phyloP scores from a whole-genome alignment of 2,329 filamentous ascomycete genomes.

The Cladorrhinum sp. region DNA sequence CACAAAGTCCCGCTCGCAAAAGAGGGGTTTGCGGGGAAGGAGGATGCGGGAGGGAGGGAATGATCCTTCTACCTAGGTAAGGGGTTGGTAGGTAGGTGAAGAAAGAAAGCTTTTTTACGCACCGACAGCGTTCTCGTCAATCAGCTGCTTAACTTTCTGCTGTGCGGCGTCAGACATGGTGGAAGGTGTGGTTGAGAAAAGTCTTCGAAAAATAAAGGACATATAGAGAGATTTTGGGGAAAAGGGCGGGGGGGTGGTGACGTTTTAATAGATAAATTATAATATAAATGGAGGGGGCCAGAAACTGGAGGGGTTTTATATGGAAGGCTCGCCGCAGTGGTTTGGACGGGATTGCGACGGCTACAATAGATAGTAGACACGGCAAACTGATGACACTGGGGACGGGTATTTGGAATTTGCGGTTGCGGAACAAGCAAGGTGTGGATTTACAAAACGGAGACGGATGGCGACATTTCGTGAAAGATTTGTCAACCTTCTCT shows the following conservation, averaged over 20 bases:
- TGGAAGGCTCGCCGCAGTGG: neutral
- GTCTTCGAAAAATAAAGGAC: conserved; percentile 64
- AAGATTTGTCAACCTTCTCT: conserved; percentile 8
- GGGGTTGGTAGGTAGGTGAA: no score
- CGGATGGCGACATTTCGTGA: conserved; percentile 1
- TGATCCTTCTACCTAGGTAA: no score
- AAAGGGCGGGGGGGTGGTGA: conserved; percentile 10
- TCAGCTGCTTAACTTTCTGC: conserved; percentile 79
- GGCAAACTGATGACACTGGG: neutral
- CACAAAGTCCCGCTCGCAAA: no score
- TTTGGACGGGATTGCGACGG: conserved; percentile 14
- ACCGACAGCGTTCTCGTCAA: conserved; percentile 86
- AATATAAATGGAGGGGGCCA: conserved; percentile 13
- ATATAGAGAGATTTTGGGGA: conserved; percentile 36
- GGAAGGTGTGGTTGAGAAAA: conserved; percentile 66
- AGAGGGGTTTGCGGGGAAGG: neutral
- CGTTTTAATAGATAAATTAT: conserved; percentile 7
- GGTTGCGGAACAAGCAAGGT: neutral
- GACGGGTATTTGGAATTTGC: neutral
- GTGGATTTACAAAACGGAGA: neutral
- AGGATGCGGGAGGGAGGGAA: neutral
- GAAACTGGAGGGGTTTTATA: neutral
- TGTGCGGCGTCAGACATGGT: conserved; percentile 75
- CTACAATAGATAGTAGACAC: neutral
- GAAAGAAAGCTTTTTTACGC: conserved; percentile 35